Conservation (phyloP, 2,329 filamentous ascomycete species). For the Calonectria pteridis region DNA sequence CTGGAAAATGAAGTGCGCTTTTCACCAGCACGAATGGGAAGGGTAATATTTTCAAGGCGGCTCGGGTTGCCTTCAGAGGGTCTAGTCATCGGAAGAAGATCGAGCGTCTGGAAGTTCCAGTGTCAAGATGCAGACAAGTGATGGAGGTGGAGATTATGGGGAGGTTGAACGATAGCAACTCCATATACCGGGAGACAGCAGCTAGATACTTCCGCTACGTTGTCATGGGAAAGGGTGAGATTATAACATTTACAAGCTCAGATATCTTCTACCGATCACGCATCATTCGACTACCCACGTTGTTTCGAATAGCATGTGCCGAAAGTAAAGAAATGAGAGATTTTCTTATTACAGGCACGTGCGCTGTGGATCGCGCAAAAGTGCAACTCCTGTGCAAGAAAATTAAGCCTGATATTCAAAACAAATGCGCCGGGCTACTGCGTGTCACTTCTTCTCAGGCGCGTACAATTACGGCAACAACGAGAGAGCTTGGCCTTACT, state of each 20-base stretch:
- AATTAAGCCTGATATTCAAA: not conserved
- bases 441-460: not conserved
- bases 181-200: conserved; percentile 16
- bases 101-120: not conserved
- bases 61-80: not conserved
- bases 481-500: not conserved
- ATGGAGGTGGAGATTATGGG: conserved; percentile 21
- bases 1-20: conserved; percentile 5
- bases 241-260: not conserved
- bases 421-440: conserved; percentile 16
- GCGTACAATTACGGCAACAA: too few relatives aligned
- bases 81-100: conserved; percentile 18
- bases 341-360: not conserved
- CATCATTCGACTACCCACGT: not conserved
- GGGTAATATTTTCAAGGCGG: not conserved
- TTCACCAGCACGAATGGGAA: not conserved
- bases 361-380: not conserved
- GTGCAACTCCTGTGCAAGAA: not conserved
- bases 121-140: not conserved
- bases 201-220: conserved; percentile 15
- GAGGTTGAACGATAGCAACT: conserved; percentile 3
- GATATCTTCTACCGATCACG: too few relatives aligned
- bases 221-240: not conserved
- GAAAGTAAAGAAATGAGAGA: not conserved
- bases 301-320: conserved; percentile 10